These are phyloP conservation scores for Leptographium radiaticola DNA, from an alignment of 2,329 filamentous ascomycete species.

Conservation along the genomic window DNA sequence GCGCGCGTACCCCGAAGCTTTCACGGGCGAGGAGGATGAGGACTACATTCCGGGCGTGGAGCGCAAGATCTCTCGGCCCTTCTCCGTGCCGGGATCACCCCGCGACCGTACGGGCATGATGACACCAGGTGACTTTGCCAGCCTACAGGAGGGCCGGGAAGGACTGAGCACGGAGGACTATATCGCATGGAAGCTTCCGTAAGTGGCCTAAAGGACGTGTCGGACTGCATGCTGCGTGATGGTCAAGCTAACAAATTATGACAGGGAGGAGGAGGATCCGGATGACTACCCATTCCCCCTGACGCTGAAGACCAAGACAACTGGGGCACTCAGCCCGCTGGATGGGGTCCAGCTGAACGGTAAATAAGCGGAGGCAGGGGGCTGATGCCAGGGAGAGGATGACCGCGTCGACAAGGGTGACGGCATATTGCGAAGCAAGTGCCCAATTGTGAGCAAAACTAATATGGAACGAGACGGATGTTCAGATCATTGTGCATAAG, in stretches of 20 bases:
- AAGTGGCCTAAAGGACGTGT: constrained; percentile 33
- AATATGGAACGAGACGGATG: no score
- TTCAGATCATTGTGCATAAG: no score
- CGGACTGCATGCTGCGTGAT: neutral
- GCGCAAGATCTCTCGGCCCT: constrained; percentile 86
- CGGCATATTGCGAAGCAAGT: neutral
- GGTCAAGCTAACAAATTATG: neutral
- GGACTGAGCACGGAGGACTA: constrained; percentile 94
- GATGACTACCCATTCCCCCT: constrained; percentile 54
- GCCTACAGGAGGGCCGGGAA: constrained; percentile 85
- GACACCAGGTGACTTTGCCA: constrained; percentile 97
- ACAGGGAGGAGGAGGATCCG: constrained; percentile 82
- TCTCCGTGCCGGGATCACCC: constrained; percentile 88
- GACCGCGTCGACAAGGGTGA: neutral
- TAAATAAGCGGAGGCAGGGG: neutral
- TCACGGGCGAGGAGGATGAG: constrained; percentile 67
- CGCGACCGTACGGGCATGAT: constrained; percentile 91
- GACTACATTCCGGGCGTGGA: constrained; percentile 88
- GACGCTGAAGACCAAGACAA: constrained; percentile 40
- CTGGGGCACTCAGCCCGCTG: constrained; percentile 26
- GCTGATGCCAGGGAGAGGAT: neutral
- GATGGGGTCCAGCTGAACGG: constrained; percentile 14
- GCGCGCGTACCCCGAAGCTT: constrained; percentile 81
- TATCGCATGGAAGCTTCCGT: constrained; percentile 96
- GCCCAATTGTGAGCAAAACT: no score